Base-by-base conservation (phyloP, 192 early-diverging fungal genomes). In the Coemansia sp. region DNA sequence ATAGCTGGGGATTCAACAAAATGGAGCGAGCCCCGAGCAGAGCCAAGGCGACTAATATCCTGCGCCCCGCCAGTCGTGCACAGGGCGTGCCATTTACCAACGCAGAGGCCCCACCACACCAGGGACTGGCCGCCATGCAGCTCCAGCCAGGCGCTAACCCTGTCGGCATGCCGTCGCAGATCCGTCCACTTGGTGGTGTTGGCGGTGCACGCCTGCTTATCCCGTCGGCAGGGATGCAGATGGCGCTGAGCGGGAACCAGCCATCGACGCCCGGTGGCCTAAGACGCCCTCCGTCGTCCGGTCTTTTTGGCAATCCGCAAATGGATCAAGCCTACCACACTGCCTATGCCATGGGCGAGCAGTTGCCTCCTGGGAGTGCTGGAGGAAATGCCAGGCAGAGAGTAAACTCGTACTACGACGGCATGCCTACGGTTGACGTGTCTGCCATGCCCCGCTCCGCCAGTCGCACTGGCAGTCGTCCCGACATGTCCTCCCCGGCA, bases 21-120 rank as follows among this genome's bases (percentile, higher is more conserved):
- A 83, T 83, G 81, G 81, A 83, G 34, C 72, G 81, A 22, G 76
- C 76, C 18, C 81, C 81, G 11, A 79, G 76, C 65, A 72, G 81
- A 70, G 81, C 81, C 44, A 78, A 79, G 69, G 81, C 81, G n/a
- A 73, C 81, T 22, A 83, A 83, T 36, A 79, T 83, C 40, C 36
- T 83, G 65, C 73, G 81, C 13, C 81, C 81, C 22, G 62, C 75
- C 50, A 83, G 81, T 67, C 73, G 81, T 20, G 81, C 81, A 5
- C 81, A 83, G 64, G 70, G 73, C 3, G 58, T 65, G 7, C 15
- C 66, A 12, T 66, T 62, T 22, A 55, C 63, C 0, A 66, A 55
- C 58, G 57, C 70, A 46, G 71, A 67, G n/a, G 65, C 68, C 6
- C 53, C 76, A 15, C 53, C 66, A 53, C 41, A 60, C 27, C 36